Base-by-base conservation (phyloP, 768 basidiomycete genomes). In the Collybiopsis luxurians region DNA sequence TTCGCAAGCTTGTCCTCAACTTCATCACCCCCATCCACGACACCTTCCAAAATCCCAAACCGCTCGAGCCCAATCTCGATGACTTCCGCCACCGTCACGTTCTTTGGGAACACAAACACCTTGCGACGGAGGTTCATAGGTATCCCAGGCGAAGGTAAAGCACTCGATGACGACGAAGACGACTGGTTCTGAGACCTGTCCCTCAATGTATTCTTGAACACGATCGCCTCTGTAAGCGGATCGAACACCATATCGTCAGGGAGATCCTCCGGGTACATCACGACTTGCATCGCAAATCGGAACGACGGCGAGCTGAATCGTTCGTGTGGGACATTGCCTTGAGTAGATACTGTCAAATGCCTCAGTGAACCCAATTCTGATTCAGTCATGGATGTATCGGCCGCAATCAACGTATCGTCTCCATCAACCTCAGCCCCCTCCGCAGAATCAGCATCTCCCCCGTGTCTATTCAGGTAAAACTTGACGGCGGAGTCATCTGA, bases 401-500 rank as follows among this genome's bases (percentile, higher is more conserved):
- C 69, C n/a, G 69, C 75, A 55, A 73, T 69, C 15, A 78, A 56
- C 0, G 75, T 78, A 1, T 77, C 73, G 51, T 79, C 77, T 1
- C 73, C 82, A 0, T 76, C 75, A 40, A 75, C 70, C 0, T 75
- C 72, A 1, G 59, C 71, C 15, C 69, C 67, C 7, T 78, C 72
- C 27, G 71, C 68, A 53, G 76, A 71, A 27, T 64, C 67, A 11
- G 59, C 64, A 1, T 61, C 62, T 13, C 63, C 65, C 4, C 71
- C 65, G 26, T 80, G 75, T 53, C 91, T 78, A 69, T 98, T 94
- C 60, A 98, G 71, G 72, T 97, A 99, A 71, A 98, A 90, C 71
- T 98, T 98, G 73, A 98, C 95, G 0, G 89, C 87, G 3, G 95
- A 94, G 67, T 98, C 97, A 63, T 99, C 97, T 42, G 91, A 91